These are phyloP conservation scores for Mycena rosella DNA, from an alignment of 768 basidiomycete species.

Conservation along the genomic window DNA sequence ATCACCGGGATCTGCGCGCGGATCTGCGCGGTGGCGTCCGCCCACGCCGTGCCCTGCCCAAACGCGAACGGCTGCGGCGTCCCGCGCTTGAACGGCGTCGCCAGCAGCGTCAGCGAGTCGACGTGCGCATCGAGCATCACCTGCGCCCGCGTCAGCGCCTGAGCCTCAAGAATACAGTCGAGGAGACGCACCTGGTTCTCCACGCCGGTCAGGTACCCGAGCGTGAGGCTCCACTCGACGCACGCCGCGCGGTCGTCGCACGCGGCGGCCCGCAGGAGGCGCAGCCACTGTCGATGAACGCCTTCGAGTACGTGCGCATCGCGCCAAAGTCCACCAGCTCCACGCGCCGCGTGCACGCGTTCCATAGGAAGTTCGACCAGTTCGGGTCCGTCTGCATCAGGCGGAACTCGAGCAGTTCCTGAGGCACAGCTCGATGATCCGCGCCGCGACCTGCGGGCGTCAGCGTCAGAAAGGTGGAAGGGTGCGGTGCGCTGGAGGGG, in stretches of 20 bases:
- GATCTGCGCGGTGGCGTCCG: slow-evolving; percentile 81
- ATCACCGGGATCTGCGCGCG: slow-evolving; percentile 89
- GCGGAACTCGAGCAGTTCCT: slow-evolving; percentile 88
- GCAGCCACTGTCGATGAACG: slow-evolving; percentile 92
- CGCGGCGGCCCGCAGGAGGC: slow-evolving; percentile 86
- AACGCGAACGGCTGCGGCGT: slow-evolving; percentile 86
- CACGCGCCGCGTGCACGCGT: slow-evolving; percentile 72
- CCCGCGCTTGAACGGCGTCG: slow-evolving; percentile 81
- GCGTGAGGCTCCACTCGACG: slow-evolving; percentile 76
- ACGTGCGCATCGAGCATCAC: slow-evolving; percentile 91
- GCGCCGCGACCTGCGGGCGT: slow-evolving; percentile 80
- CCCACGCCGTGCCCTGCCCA: slow-evolving; percentile 73
- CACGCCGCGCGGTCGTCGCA: slow-evolving; percentile 76
- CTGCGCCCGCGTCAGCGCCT: slow-evolving; percentile 50
- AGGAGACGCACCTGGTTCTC: slow-evolving; percentile 77
- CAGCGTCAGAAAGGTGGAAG: not conserved
- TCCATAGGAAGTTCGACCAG: slow-evolving; percentile 98
- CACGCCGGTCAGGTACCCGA: slow-evolving; percentile 92
- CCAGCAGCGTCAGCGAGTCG: slow-evolving; percentile 85
- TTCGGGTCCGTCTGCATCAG: slow-evolving; percentile 99
- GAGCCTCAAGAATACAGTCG: not conserved
- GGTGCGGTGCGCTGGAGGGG: not conserved
- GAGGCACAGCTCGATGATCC: slow-evolving; percentile 88
- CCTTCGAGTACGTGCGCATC: slow-evolving; percentile 84
- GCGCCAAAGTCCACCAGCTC: slow-evolving; percentile 98